phyloP scores from a whole-genome alignment of 495 filamentous ascomycete species.

The Penicillium lagena region DNA sequence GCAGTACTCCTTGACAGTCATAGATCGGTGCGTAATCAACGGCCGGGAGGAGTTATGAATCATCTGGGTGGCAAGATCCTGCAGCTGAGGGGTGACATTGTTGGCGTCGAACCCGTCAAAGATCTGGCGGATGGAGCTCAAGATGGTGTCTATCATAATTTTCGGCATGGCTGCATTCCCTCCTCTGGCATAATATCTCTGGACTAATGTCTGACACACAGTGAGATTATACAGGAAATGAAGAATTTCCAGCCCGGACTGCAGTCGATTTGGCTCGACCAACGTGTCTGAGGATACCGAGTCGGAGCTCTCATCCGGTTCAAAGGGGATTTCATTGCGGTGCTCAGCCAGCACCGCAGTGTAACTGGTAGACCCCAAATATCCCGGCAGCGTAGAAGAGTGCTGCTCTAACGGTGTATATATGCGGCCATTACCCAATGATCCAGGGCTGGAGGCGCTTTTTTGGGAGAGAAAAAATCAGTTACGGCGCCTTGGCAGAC shows the following conservation, averaged over 20 bases:
- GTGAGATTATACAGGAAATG: slow-evolving; percentile 30
- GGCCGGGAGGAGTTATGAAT: slow-evolving; percentile 28
- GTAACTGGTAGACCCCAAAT: slow-evolving; percentile 45
- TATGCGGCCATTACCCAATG: slow-evolving; percentile 14
- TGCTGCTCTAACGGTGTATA: slow-evolving; percentile 18
- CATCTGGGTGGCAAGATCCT: slow-evolving; percentile 21
- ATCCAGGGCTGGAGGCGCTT: slow-evolving; percentile 24
- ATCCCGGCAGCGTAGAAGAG: slow-evolving; percentile 28
- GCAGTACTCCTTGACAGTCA: slow-evolving; percentile 31
- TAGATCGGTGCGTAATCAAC: slow-evolving; percentile 17
- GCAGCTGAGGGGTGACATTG: slow-evolving; percentile 22
- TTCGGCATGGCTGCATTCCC: slow-evolving; percentile 17
- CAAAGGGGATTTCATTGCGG: slow-evolving; percentile 28
- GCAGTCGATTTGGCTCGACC: slow-evolving; percentile 24
- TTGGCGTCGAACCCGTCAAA: slow-evolving; percentile 17
- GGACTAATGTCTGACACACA: slow-evolving; percentile 16
- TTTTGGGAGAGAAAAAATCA: background rate
- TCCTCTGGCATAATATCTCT: slow-evolving; percentile 17
- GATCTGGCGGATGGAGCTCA: slow-evolving; percentile 18
- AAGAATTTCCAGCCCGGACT: slow-evolving; percentile 38
- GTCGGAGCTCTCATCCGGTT: slow-evolving; percentile 26
- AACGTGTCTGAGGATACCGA: slow-evolving; percentile 16
- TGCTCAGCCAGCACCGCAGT: slow-evolving; percentile 40
- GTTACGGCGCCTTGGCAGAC: background rate
- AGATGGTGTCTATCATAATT: slow-evolving; percentile 19